Conservation (phyloP, 2,329 filamentous ascomycete genomes). For the Ceratocystis eucalypticola region DNA sequence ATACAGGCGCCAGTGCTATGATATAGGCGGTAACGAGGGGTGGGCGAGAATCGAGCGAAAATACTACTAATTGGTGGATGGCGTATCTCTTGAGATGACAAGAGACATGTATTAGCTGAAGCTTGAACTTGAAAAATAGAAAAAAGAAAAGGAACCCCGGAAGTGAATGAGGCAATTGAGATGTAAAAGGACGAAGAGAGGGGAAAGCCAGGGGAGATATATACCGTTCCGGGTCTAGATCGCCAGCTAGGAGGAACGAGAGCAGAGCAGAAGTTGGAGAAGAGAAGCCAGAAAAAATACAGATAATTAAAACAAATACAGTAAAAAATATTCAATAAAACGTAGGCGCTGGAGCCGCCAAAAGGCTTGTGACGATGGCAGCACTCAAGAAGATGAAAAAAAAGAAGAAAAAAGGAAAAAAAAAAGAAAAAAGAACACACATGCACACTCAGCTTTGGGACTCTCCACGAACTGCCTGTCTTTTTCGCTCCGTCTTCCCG, state of each 20-base stretch:
- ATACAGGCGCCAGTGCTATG: neutral
- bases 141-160: neutral
- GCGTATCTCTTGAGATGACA: too few species aligned
- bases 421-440: neutral
- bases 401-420: neutral
- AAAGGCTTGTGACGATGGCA: neutral
- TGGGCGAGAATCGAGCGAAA: neutral
- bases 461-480: neutral
- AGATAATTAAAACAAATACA: neutral
- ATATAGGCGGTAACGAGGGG: neutral
- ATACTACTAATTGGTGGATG: neutral
- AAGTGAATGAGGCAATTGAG: neutral
- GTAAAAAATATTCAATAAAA: neutral
- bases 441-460: neutral
- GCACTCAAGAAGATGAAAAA: neutral
- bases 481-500: neutral
- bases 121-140: neutral
- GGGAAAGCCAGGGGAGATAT: constrained; percentile 1
- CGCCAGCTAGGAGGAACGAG: neutral
- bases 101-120: neutral
- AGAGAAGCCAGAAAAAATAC: neutral
- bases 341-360: neutral
- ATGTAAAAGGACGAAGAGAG: neutral
- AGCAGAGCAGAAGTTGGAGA: neutral
- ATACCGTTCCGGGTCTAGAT: constrained; percentile 1